phyloP scores from a whole-genome alignment of 1,284 basidiomycete species.

The Filobasidium uniguttulatum region DNA sequence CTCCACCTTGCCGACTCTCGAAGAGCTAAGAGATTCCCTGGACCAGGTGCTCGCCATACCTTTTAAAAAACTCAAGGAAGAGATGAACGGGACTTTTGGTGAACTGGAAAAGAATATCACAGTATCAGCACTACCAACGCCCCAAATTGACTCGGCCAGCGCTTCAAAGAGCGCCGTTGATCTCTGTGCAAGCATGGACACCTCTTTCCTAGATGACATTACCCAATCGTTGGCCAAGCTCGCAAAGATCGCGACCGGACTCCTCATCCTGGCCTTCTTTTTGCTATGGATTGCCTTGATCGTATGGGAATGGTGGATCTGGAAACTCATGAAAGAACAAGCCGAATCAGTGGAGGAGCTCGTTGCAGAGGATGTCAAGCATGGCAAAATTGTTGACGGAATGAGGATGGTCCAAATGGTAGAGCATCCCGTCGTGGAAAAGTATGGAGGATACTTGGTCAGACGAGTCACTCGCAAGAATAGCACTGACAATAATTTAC shows the following conservation, averaged over 20 bases:
- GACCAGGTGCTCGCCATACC: conserved; percentile 63
- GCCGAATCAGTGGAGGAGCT: conserved; percentile 25
- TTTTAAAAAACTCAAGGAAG: conserved; percentile 67
- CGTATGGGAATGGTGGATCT: conserved; percentile 35
- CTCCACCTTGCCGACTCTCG: conserved; percentile 61
- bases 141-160: conserved; percentile 43
- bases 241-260: conserved; percentile 58
- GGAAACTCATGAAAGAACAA: conserved; percentile 24
- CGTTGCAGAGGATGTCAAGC: conserved; percentile 20
- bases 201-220: conserved; percentile 68
- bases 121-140: conserved; percentile 56
- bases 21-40: conserved; percentile 58
- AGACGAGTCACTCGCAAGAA: conserved; percentile 15
- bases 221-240: conserved; percentile 59
- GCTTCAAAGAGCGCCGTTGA: conserved; percentile 11
- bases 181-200: conserved; percentile 61
- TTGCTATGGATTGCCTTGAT: conserved; percentile 29
- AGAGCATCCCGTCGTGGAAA: conserved; percentile 33
- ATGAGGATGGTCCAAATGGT: conserved; percentile 32
- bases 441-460: conserved; percentile 21
- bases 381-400: conserved; percentile 17
- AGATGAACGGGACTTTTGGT: conserved; percentile 75
- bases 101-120: conserved; percentile 49
- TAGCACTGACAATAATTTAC: conserved; percentile 25
- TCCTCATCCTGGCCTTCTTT: conserved; percentile 42